phyloP scores from a whole-genome alignment of 768 basidiomycete genomes.

The Lyophyllum atratum region DNA sequence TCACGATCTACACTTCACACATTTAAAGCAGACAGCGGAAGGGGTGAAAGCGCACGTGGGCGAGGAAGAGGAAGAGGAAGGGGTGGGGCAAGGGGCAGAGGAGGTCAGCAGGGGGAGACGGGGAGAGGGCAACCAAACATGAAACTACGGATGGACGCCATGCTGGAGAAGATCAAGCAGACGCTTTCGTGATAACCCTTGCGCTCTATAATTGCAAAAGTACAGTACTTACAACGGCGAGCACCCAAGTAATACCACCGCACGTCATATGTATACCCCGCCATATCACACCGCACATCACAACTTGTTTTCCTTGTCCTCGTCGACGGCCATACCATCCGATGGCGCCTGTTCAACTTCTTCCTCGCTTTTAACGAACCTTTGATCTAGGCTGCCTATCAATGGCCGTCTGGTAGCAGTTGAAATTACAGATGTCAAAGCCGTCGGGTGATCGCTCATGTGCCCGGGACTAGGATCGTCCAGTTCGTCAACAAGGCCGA shows the following conservation, averaged over 20 bases:
- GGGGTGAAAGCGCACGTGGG: slow-evolving; percentile 25
- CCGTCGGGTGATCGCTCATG: slow-evolving; percentile 77
- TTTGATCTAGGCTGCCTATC: slow-evolving; percentile 55
- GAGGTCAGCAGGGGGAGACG: slow-evolving; percentile 29
- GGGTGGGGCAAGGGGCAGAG: slow-evolving; percentile 19
- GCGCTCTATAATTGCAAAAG: slow-evolving; percentile 4
- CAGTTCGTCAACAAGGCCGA: slow-evolving; percentile 84
- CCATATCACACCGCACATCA: slow-evolving; percentile 17
- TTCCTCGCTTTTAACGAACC: slow-evolving; percentile 59
- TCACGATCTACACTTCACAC: slow-evolving; percentile 57
- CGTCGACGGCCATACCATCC: slow-evolving; percentile 51
- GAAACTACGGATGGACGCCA: slow-evolving; percentile 83
- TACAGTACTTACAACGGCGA: slow-evolving; percentile 6
- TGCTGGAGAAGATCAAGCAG: slow-evolving; percentile 85
- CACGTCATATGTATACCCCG: slow-evolving; percentile 14
- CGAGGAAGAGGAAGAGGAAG: slow-evolving; percentile 17
- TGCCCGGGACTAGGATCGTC: slow-evolving; percentile 86
- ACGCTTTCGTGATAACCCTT: slow-evolving; percentile 39
- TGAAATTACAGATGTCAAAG: slow-evolving; percentile 67
- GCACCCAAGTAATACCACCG: background rate
- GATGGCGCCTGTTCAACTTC: slow-evolving; percentile 32
- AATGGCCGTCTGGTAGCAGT: slow-evolving; percentile 44
- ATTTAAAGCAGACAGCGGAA: slow-evolving; percentile 49
- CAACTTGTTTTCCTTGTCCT: slow-evolving; percentile 52
- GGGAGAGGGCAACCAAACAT: slow-evolving; percentile 62